Percentiles rank a stretch among this genome's conserved stretches.
Conservation (phyloP, 2,329 filamentous ascomycete species). For the Torrubiellomyces zombiae region DNA sequence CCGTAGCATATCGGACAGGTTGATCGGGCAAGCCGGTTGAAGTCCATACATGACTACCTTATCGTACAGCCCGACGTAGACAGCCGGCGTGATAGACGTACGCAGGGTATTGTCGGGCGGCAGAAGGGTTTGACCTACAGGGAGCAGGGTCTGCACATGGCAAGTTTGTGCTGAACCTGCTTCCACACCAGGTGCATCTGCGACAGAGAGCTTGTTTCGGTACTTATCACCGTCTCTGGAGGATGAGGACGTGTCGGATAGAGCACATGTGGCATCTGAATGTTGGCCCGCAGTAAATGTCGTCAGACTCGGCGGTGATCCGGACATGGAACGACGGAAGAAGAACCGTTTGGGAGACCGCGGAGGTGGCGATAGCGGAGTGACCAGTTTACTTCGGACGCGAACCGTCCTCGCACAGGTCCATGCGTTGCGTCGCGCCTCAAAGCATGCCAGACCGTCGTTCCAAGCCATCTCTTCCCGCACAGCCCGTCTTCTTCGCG, state of each 20-base stretch:
- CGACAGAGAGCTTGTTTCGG: constrained; percentile 15
- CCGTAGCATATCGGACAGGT: constrained; percentile 63
- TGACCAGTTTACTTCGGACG: constrained; percentile 28
- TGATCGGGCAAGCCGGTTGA: constrained; percentile 76
- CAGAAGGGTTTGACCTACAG: constrained; percentile 56
- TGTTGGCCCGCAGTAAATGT: constrained; percentile 9
- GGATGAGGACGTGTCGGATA: constrained; percentile 26
- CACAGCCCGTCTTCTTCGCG: constrained; percentile 37
- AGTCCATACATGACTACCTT: constrained; percentile 70
- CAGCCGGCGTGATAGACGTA: constrained; percentile 52
- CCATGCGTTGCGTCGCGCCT: constrained; percentile 66
- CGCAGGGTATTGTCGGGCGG: constrained; percentile 62
- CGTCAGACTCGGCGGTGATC: constrained; percentile 18
- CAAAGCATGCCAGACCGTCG: constrained; percentile 63
- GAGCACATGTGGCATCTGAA: constrained; percentile 18
- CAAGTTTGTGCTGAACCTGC: constrained; percentile 13
- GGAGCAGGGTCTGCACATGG: constrained; percentile 48
- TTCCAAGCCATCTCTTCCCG: constrained; percentile 63
- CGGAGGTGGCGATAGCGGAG: constrained; percentile 25
- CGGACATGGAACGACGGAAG: constrained; percentile 28
- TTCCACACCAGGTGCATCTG: constrained; percentile 16
- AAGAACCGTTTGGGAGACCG: constrained; percentile 33
- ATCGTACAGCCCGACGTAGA: constrained; percentile 73
- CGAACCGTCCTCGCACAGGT: constrained; percentile 53
- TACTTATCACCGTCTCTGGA: constrained; percentile 19